These are phyloP conservation scores for Yamadazyma endophytica DNA, from an alignment of 805 yeast genomes.

Conservation along the genomic window DNA sequence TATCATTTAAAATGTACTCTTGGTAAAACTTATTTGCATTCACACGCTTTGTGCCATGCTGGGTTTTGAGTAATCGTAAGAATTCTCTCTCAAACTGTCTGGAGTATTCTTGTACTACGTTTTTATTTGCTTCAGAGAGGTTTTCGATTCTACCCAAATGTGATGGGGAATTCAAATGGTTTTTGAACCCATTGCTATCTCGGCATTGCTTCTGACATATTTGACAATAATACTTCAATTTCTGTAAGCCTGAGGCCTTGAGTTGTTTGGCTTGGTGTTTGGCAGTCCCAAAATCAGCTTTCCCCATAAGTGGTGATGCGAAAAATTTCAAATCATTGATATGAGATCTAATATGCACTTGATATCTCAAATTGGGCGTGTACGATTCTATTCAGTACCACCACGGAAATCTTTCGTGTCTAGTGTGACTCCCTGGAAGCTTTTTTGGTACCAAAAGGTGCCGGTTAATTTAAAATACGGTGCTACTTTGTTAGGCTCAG, in stretches of 20 bases:
- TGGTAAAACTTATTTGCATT: slow-evolving; percentile 86
- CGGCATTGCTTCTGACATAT: slow-evolving; percentile 90
- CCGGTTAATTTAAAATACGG: slow-evolving; percentile 26
- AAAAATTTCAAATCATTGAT: no score
- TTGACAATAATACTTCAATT: slow-evolving; percentile 84
- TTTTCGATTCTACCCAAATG: slow-evolving; percentile 56
- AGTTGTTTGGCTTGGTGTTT: slow-evolving; percentile 70
- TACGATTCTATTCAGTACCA: slow-evolving; percentile 18
- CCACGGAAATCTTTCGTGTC: slow-evolving; percentile 31
- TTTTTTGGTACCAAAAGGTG: slow-evolving; percentile 23
- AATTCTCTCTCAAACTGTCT: slow-evolving; percentile 60
- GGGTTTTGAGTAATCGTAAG: slow-evolving; percentile 51
- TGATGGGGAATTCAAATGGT: slow-evolving; percentile 79
- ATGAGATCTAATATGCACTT: no score
- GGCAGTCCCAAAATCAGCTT: slow-evolving; percentile 44
- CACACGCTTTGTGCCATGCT: slow-evolving; percentile 78
- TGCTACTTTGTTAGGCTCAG: slow-evolving; percentile 19
- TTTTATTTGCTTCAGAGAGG: slow-evolving; percentile 32
- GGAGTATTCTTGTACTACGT: slow-evolving; percentile 57
- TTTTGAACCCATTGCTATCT: slow-evolving; percentile 92
- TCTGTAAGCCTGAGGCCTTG: slow-evolving; percentile 82
- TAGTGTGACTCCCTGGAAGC: slow-evolving; percentile 17
- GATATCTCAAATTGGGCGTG: no score
- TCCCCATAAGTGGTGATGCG: no score
- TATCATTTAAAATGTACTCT: slow-evolving; percentile 72